Percentiles rank a stretch among this genome's conserved stretches.
Conservation (phyloP, 495 filamentous ascomycete genomes). For the Penicillium macrosclerotiorum region DNA sequence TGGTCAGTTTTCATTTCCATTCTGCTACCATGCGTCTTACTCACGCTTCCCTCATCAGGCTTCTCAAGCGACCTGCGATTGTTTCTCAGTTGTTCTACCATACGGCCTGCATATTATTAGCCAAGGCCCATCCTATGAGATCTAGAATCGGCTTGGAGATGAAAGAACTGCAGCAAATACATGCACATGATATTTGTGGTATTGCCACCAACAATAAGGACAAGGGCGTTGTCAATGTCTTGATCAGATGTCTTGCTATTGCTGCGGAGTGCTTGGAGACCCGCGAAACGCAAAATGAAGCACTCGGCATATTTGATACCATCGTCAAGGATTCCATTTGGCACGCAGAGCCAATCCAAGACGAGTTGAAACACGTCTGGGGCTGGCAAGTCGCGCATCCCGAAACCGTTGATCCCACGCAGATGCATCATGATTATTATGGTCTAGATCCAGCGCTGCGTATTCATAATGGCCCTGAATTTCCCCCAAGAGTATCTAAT, state of each 20-base stretch:
- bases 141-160: conserved; percentile 57
- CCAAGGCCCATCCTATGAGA: conserved; percentile 71
- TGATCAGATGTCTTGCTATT: conserved; percentile 73
- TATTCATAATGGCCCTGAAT: conserved; percentile 23
- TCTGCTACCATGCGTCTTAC: background rate
- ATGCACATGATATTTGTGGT: conserved; percentile 82
- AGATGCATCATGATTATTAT: conserved; percentile 25
- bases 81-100: conserved; percentile 91
- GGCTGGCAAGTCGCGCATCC: conserved; percentile 56
- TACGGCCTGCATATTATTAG: conserved; percentile 74
- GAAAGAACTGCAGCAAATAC: conserved; percentile 62
- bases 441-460: conserved; percentile 19
- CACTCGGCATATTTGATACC: conserved; percentile 69
- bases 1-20: conserved; percentile 57
- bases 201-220: conserved; percentile 84
- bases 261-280: conserved; percentile 72
- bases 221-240: conserved; percentile 71
- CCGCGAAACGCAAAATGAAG: conserved; percentile 76
- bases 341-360: conserved; percentile 65
- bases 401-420: conserved; percentile 21
- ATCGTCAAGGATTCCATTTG: conserved; percentile 78
- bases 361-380: conserved; percentile 73
- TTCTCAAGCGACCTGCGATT: conserved; percentile 77
- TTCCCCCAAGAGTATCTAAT: conserved; percentile 55
- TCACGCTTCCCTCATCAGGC: conserved; percentile 42